A percentile compares a stretch with the other conserved stretches of the same genome.
Evolutionary conservation across 2,329 filamentous ascomycete species (phyloP).

Genomic region (Colletotrichum nymphaeae): DNA sequence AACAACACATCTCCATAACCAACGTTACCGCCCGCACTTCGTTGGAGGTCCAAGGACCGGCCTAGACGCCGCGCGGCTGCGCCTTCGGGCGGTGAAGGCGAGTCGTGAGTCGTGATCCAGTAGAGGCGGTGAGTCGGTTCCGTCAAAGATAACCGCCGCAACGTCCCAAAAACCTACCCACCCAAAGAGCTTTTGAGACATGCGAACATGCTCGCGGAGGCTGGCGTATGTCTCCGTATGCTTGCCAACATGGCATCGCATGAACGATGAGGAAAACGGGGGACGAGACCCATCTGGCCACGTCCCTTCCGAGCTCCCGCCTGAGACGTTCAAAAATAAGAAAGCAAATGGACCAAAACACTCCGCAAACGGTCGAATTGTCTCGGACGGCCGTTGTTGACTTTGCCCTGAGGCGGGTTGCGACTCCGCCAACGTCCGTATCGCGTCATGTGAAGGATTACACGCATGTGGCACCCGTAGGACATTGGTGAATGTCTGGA

Average conservation of each 20-base stretch:
- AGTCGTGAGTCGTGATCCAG: neutral
- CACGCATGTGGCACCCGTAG: no score
- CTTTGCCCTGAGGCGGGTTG: neutral
- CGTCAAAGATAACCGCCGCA: neutral
- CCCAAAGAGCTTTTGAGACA: neutral
- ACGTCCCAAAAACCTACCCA: neutral
- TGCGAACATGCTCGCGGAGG: neutral
- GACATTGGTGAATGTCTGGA: neutral
- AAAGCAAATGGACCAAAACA: neutral
- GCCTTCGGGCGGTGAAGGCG: neutral
- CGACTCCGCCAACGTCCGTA: neutral
- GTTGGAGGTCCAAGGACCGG: neutral
- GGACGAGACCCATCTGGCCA: neutral
- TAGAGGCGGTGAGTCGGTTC: neutral
- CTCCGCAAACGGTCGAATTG: slow-evolving; percentile 7
- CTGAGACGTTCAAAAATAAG: neutral
- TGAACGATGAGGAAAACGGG: neutral
- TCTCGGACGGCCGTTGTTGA: neutral
- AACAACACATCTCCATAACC: no score
- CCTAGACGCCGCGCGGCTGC: neutral
- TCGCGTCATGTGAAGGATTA: neutral
- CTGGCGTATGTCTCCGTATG: no score
- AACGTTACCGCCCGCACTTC: neutral
- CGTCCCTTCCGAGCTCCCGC: neutral
- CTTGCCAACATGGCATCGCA: neutral